Percentiles rank a stretch among this genome's conserved stretches.
These are phyloP conservation scores for Aspergillus caelatus DNA, from an alignment of 2,329 filamentous ascomycete species.

Conservation along the genomic window DNA sequence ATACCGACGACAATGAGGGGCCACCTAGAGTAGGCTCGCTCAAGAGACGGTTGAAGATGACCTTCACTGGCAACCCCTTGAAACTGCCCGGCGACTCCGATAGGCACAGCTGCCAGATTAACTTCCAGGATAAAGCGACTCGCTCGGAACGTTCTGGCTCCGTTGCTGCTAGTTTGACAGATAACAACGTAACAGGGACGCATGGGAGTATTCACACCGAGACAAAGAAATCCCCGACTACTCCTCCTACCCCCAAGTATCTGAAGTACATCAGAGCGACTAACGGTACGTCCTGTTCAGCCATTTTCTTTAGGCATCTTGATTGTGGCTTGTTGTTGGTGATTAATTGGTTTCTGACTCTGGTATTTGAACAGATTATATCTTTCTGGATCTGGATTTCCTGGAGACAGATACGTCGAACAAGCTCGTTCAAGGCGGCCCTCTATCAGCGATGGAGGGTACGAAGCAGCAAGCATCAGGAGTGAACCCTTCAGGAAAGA, in stretches of 20 bases:
- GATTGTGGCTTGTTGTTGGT: not conserved
- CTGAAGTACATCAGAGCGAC: slow-evolving; percentile 14
- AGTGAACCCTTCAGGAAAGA: not conserved
- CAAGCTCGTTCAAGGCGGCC: not conserved
- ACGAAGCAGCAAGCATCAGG: not conserved
- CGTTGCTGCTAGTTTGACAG: slow-evolving; percentile 1
- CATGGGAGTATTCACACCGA: slow-evolving; percentile 3
- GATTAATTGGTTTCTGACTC: not conserved
- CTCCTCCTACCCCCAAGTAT: slow-evolving; percentile 2
- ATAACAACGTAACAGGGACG: not conserved
- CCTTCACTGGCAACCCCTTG: slow-evolving; percentile 5
- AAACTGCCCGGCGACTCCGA: not conserved
- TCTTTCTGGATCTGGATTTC: slow-evolving; percentile 16
- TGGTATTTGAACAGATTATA: slow-evolving; percentile 12
- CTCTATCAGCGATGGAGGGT: not conserved
- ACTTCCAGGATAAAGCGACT: not conserved
- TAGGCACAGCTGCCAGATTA: slow-evolving; percentile 8
- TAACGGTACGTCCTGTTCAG: slow-evolving; percentile 6
- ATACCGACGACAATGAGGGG: not conserved
- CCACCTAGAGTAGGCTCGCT: not conserved
- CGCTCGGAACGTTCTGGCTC: slow-evolving; percentile 8
- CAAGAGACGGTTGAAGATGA: slow-evolving; percentile 5
- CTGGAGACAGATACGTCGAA: not conserved
- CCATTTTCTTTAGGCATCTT: no score
- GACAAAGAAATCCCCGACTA: not conserved